phyloP scores from a whole-genome alignment of 257 asterid species.

The Verbascum thapsus region DNA sequence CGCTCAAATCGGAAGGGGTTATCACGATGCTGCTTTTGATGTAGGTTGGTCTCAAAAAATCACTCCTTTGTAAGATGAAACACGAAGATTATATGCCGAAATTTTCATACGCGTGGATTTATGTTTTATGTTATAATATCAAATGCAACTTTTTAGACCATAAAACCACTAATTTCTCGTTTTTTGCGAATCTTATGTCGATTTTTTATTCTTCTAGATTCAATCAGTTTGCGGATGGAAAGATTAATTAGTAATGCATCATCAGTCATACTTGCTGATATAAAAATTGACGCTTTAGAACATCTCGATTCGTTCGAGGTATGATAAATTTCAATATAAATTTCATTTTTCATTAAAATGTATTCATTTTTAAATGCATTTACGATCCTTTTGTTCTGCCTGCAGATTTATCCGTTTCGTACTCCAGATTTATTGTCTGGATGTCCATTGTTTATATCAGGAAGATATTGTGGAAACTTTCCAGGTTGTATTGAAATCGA shows the following conservation, averaged over 20 bases:
- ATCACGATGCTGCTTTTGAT: slow-evolving; percentile 73
- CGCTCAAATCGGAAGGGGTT: slow-evolving; percentile 83
- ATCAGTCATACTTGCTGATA: slow-evolving; percentile 63
- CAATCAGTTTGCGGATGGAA: slow-evolving; percentile 58
- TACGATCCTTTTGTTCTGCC: slow-evolving; percentile 4
- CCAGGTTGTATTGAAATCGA: slow-evolving; percentile 55
- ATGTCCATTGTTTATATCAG: slow-evolving; percentile 68
- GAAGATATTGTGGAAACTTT: slow-evolving; percentile 69
- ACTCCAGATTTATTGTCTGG: slow-evolving; percentile 70
- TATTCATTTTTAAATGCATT: not conserved
- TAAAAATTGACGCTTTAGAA: slow-evolving; percentile 56
- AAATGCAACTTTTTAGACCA: not conserved
- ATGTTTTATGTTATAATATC: not conserved
- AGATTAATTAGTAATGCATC: slow-evolving; percentile 62
- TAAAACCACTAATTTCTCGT: not conserved
- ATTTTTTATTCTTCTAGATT: slow-evolving; percentile 48
- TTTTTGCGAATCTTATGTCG: slow-evolving; percentile 12
- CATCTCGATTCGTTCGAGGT: slow-evolving; percentile 86
- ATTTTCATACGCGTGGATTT: not conserved
- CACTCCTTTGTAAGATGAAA: not conserved
- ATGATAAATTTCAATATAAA: slow-evolving; percentile 20
- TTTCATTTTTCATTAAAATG: not conserved
- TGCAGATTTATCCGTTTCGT: slow-evolving; percentile 69
- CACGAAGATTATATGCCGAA: too few species aligned
- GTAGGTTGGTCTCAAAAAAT: slow-evolving; percentile 48